Evolutionary conservation across 164 flowering plant species (phyloP).

Genomic region (Sedum album): DNA sequence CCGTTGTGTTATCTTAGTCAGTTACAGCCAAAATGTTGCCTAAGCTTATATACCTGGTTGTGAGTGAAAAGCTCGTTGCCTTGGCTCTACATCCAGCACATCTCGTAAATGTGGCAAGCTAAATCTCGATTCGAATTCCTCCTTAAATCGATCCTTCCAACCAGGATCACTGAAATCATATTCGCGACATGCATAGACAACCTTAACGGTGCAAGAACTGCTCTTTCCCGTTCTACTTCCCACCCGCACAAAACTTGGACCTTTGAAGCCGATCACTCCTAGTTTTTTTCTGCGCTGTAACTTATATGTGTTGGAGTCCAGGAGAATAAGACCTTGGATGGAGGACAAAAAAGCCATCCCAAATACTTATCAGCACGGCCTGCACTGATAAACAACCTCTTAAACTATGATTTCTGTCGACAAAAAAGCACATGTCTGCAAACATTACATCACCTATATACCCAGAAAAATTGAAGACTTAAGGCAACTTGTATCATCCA

Average conservation of each 20-base stretch:
- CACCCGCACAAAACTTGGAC: conserved; percentile 9
- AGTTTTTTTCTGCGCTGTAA: neutral
- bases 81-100: conserved; percentile 22
- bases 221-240: conserved; percentile 12
- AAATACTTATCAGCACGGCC: neutral
- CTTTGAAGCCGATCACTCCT: neutral
- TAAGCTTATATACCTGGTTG: conserved; percentile 18
- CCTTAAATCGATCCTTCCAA: conserved; percentile 22
- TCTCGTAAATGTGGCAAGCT: conserved; percentile 28
- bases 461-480: neutral
- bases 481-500: neutral
- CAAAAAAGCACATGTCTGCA: neutral
- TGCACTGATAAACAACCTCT: neutral
- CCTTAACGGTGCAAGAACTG: conserved; percentile 11
- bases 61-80: conserved; percentile 25
- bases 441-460: neutral
- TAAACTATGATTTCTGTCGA: neutral
- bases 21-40: neutral
- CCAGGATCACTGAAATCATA: conserved; percentile 22
- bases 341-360: conserved; percentile 3
- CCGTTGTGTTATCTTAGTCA: neutral
- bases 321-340: neutral
- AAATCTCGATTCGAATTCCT: conserved; percentile 24
- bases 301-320: neutral
- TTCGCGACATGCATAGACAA: conserved; percentile 17